These are phyloP conservation scores for Eucalyptus sp. DNA, from an alignment of 345 rosid species.

Conservation along the genomic window DNA sequence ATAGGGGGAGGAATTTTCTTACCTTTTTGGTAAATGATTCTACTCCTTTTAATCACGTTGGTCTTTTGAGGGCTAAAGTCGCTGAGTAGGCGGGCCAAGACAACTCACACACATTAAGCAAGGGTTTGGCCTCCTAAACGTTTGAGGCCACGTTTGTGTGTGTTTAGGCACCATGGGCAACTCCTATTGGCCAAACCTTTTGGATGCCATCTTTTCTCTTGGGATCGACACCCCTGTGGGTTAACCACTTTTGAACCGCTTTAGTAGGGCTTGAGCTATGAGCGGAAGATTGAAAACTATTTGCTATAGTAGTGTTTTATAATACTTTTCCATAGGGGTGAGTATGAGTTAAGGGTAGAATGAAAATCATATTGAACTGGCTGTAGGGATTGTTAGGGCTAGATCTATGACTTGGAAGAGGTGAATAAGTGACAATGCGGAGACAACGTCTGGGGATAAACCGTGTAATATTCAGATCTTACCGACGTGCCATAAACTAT, in stretches of 20 bases:
- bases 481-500: no score
- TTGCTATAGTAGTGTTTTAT: background rate
- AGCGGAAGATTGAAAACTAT: background rate
- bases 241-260: background rate
- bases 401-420: no score
- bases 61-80: background rate
- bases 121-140: background rate
- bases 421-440: no score
- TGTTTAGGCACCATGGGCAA: background rate
- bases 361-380: accelerated
- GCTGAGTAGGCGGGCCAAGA: background rate
- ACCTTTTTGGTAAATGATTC: background rate
- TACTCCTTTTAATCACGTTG: background rate
- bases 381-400: background rate
- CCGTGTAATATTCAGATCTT: no score
- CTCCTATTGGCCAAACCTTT: background rate
- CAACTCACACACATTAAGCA: background rate
- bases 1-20: background rate
- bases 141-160: background rate
- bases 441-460: no score
- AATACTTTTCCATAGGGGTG: background rate
- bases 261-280: background rate
- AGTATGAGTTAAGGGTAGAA: background rate
- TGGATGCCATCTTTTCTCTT: background rate
- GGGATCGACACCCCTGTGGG: background rate